Evolutionary conservation across 305 asterid genomes (phyloP).

Genomic region (Plantago coronopus): DNA sequence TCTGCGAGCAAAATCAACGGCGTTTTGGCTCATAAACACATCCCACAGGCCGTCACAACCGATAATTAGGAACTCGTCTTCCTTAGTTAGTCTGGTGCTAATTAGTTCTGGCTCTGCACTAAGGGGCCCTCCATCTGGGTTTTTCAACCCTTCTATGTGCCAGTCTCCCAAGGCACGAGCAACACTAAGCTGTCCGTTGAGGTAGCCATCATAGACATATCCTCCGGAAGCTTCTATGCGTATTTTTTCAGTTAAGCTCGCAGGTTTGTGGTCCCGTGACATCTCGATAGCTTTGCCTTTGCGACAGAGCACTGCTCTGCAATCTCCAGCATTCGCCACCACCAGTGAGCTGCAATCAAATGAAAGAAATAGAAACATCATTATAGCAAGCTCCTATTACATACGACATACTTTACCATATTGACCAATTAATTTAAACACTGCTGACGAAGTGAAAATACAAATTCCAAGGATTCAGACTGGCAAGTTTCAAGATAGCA

Average conservation of each 20-base stretch:
- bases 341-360: slow-evolving; percentile 60
- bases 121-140: slow-evolving; percentile 73
- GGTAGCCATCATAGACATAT: slow-evolving; percentile 74
- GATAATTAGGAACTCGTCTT: slow-evolving; percentile 91
- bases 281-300: slow-evolving; percentile 94
- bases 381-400: neutral
- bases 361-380: slow-evolving; percentile 9
- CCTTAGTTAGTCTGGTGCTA: slow-evolving; percentile 62
- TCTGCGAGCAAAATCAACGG: slow-evolving; percentile 91
- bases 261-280: slow-evolving; percentile 94
- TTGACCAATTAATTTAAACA: neutral
- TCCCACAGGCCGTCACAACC: slow-evolving; percentile 99
- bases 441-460: neutral
- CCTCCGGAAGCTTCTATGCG: slow-evolving; percentile 97
- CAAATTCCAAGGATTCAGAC: neutral
- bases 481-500: neutral
- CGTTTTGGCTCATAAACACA: slow-evolving; percentile 88
- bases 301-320: slow-evolving; percentile 95
- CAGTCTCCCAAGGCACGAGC: slow-evolving; percentile 97
- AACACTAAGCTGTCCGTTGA: slow-evolving; percentile 88
- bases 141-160: slow-evolving; percentile 91
- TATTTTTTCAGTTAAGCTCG: slow-evolving; percentile 47
- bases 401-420: neutral
- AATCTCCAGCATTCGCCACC: slow-evolving; percentile 98
- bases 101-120: slow-evolving; percentile 89